A percentile compares a stretch with the other conserved stretches of the same genome.
Evolutionary conservation across 805 yeast genomes (phyloP).

Genomic region (Jamesozyma hellenica): DNA sequence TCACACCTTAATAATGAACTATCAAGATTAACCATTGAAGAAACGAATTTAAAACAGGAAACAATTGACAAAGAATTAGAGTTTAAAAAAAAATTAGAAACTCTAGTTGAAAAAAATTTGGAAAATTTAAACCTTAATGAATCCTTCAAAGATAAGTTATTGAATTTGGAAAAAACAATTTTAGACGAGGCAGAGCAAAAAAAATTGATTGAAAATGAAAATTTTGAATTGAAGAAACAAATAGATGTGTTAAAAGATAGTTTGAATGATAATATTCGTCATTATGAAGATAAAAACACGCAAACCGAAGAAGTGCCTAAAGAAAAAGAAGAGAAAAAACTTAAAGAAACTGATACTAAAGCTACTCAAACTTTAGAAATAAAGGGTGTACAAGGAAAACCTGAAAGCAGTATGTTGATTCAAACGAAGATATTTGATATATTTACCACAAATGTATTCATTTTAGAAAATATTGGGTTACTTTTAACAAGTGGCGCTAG

Average conservation of each 20-base stretch:
- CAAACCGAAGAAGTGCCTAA: background rate
- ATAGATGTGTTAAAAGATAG: constrained; percentile 1
- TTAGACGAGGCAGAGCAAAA: background rate
- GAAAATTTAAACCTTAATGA: background rate
- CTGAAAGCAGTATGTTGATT: background rate
- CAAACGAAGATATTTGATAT: constrained; percentile 22
- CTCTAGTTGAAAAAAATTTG: background rate
- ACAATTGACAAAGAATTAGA: background rate
- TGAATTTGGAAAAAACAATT: background rate
- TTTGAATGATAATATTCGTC: background rate
- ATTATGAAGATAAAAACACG: background rate
- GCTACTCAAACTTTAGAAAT: background rate
- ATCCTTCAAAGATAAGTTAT: background rate
- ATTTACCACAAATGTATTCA: constrained; percentile 41
- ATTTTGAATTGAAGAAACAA: constrained; percentile 2
- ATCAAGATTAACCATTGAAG: constrained; percentile 18
- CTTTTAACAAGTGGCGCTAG: constrained; percentile 28
- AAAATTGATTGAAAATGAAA: background rate
- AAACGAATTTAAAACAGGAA: background rate
- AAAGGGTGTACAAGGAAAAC: background rate
- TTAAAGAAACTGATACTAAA: constrained; percentile 13
- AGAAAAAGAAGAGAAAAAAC: background rate
- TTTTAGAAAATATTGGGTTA: constrained; percentile 70
- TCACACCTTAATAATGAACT: constrained; percentile 20
- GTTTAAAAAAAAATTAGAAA: background rate